A percentile compares a stretch with the other conserved stretches of the same genome.
phyloP scores from a whole-genome alignment of 2,329 filamentous ascomycete species.

The Aciculosporium take region DNA sequence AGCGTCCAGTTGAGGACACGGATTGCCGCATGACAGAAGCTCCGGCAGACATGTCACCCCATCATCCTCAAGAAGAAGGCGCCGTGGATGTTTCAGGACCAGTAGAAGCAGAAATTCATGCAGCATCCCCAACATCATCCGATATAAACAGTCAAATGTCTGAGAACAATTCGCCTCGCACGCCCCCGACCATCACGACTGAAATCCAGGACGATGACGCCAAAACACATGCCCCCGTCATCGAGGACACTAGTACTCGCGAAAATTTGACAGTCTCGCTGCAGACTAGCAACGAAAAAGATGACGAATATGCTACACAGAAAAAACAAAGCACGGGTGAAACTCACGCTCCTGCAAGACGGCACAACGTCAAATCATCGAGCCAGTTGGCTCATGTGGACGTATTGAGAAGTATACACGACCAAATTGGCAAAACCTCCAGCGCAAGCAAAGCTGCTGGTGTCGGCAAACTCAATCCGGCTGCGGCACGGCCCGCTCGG shows the following conservation, averaged over 20 bases:
- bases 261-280: background rate
- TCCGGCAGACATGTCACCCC: background rate
- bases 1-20: background rate
- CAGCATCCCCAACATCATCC: background rate
- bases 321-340: background rate
- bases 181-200: background rate
- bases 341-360: background rate
- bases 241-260: background rate
- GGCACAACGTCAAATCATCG: background rate
- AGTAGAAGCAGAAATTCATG: background rate
- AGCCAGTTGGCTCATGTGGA: background rate
- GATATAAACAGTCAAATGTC: background rate
- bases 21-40: background rate
- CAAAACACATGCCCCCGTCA: background rate
- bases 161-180: background rate
- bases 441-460: background rate
- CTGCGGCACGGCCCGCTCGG: background rate
- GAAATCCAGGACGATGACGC: background rate
- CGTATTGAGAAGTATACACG: background rate
- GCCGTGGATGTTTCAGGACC: background rate
- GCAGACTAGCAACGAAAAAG: background rate
- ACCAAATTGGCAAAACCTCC: background rate
- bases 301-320: background rate
- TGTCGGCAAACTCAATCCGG: background rate
- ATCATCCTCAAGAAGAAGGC: background rate